Evolutionary conservation across 2,329 filamentous ascomycete species (phyloP).

Genomic region (Ascochyta viciae-villosae): DNA sequence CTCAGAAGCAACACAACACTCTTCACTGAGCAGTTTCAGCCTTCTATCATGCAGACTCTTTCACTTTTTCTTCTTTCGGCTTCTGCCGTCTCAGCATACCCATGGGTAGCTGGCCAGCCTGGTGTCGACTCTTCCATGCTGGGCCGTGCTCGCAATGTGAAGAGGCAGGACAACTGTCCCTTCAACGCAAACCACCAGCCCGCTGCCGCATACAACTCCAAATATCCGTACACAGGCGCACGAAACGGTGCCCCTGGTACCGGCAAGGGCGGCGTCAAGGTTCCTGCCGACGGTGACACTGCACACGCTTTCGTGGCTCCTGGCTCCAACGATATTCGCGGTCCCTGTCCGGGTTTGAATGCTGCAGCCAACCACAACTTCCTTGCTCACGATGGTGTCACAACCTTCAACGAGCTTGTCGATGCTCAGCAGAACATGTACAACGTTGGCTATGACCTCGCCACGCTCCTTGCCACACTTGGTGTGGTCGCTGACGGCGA

Average conservation of each 20-base stretch:
- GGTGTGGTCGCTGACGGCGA: slow-evolving; percentile 53
- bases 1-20: background rate
- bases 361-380: slow-evolving; percentile 53
- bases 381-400: slow-evolving; percentile 53
- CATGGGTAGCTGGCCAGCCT: slow-evolving; percentile 28
- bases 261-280: slow-evolving; percentile 52
- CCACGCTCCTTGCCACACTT: slow-evolving; percentile 50
- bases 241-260: slow-evolving; percentile 53
- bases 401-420: slow-evolving; percentile 54
- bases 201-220: slow-evolving; percentile 25
- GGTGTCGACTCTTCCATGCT: slow-evolving; percentile 29
- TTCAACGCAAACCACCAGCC: slow-evolving; percentile 34
- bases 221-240: slow-evolving; percentile 53
- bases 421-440: slow-evolving; percentile 56
- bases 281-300: slow-evolving; percentile 52
- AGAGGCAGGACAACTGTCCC: slow-evolving; percentile 28
- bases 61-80: slow-evolving; percentile 27
- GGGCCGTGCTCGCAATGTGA: slow-evolving; percentile 16
- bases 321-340: slow-evolving; percentile 32
- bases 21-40: slow-evolving; percentile 3
- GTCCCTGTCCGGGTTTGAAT: slow-evolving; percentile 54
- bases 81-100: slow-evolving; percentile 24
- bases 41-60: slow-evolving; percentile 24
- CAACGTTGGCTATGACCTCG: slow-evolving; percentile 54
- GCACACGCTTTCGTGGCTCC: slow-evolving; percentile 34